Percentiles rank a stretch among this genome's conserved stretches.
Evolutionary conservation across 352 stramenopile species (phyloP).

Genomic region (Pythium dissotocum): DNA sequence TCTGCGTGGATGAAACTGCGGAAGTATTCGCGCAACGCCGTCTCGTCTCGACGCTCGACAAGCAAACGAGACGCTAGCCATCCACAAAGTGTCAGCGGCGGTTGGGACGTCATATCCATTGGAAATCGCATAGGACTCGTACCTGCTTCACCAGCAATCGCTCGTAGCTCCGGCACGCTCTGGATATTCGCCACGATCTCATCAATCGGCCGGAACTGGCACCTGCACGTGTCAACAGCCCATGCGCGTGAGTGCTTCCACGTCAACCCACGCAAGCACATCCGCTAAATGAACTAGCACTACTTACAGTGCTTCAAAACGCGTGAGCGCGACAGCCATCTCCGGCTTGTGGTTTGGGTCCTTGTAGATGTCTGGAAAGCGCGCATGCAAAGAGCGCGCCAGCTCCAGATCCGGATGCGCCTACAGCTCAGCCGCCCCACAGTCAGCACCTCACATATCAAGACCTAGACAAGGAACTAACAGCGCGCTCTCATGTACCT

Average conservation of each 20-base stretch:
- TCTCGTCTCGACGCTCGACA: constrained; percentile 35
- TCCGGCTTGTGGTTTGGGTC: constrained; percentile 99
- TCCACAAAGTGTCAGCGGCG: not conserved
- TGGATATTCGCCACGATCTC: constrained; percentile 92
- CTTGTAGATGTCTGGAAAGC: constrained; percentile 94
- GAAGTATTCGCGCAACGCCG: constrained; percentile 70
- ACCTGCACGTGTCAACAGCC: constrained; percentile 28
- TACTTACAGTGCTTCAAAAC: constrained; percentile 92
- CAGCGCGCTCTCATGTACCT: constrained; percentile 41
- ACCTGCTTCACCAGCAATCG: constrained; percentile 55
- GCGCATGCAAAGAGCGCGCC: constrained; percentile 77
- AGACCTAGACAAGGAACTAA: not conserved
- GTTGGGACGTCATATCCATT: not conserved
- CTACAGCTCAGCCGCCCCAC: constrained; percentile 11
- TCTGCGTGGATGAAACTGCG: constrained; percentile 80
- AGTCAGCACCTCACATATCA: not conserved
- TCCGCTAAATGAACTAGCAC: not conserved
- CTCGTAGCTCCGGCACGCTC: constrained; percentile 88
- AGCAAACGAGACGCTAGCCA: constrained; percentile 42
- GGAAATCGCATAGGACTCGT: not conserved
- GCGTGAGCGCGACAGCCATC: constrained; percentile 98
- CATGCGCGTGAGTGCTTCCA: constrained; percentile 4
- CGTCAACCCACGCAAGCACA: too few relatives aligned
- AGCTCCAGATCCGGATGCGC: constrained; percentile 85
- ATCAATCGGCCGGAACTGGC: constrained; percentile 92